Evolutionary conservation across 2,329 filamentous ascomycete species (phyloP).

Genomic region (Tolypocladium amazonense): DNA sequence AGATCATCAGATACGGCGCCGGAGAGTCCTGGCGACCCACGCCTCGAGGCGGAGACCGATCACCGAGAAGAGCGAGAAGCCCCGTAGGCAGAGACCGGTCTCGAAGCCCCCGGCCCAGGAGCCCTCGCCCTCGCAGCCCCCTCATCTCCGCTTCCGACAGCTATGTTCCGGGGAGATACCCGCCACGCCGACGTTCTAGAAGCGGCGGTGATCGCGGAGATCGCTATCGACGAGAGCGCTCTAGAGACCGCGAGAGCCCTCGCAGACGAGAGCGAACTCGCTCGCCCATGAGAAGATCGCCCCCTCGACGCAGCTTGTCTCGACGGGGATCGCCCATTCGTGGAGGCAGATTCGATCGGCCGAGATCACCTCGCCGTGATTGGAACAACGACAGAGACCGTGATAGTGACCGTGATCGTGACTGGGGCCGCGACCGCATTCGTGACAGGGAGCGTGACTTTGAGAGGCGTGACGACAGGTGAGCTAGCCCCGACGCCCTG

Average conservation of each 20-base stretch:
- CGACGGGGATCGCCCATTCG: slow-evolving; percentile 7
- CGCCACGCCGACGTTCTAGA: slow-evolving; percentile 28
- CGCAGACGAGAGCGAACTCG: slow-evolving; percentile 25
- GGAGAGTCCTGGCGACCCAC: slow-evolving; percentile 52
- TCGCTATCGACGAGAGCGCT: slow-evolving; percentile 30
- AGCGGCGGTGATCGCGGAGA: slow-evolving; percentile 30
- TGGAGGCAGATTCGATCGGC: slow-evolving; percentile 26
- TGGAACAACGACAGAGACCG: slow-evolving; percentile 22
- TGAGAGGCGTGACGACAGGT: slow-evolving; percentile 32
- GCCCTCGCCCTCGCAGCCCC: slow-evolving; percentile 25
- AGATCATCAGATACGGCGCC: slow-evolving; percentile 51
- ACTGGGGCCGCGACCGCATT: slow-evolving; percentile 17
- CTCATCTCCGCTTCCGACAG: slow-evolving; percentile 30
- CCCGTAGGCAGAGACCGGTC: slow-evolving; percentile 15
- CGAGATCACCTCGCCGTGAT: slow-evolving; percentile 25
- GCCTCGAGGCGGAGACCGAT: slow-evolving; percentile 36
- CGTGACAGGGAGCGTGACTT: slow-evolving; percentile 21
- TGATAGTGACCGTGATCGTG: slow-evolving; percentile 20
- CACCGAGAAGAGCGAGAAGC: slow-evolving; percentile 26
- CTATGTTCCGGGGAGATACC: slow-evolving; percentile 34
- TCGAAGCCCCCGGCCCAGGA: slow-evolving; percentile 26
- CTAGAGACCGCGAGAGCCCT: slow-evolving; percentile 27
- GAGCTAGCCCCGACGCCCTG: slow-evolving; percentile 3
- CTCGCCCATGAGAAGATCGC: slow-evolving; percentile 18
- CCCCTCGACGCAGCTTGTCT: too few species aligned